phyloP scores from a whole-genome alignment of 2,329 filamentous ascomycete genomes.

The Xylaria sp. region DNA sequence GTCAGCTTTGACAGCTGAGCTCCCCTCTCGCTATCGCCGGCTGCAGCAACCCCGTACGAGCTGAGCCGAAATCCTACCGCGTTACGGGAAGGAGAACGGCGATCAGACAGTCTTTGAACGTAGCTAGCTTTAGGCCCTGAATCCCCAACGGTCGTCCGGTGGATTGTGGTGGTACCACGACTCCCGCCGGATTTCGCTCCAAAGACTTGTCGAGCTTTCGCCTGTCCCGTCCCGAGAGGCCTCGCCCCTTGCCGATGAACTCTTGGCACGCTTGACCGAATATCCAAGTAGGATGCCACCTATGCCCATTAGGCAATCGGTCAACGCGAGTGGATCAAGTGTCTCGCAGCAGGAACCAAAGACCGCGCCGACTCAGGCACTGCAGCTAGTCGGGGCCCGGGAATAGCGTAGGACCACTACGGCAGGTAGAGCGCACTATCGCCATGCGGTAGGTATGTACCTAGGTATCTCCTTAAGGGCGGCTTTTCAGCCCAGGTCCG shows the following conservation, averaged over 20 bases:
- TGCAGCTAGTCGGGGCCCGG: background rate
- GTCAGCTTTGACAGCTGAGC: background rate
- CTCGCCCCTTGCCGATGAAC: slow-evolving; percentile 19
- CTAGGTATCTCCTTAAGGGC: too few species aligned
- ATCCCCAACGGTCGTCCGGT: slow-evolving; percentile 23
- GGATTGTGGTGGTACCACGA: slow-evolving; percentile 11
- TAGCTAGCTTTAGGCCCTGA: slow-evolving; percentile 8
- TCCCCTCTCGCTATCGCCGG: background rate
- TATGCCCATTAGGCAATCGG: slow-evolving; percentile 22
- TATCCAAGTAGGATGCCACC: slow-evolving; percentile 17
- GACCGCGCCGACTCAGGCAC: background rate
- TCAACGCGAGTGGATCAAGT: slow-evolving; percentile 24
- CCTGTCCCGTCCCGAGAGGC: slow-evolving; percentile 27
- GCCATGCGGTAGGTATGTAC: too few species aligned
- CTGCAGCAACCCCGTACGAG: background rate
- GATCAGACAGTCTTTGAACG: background rate
- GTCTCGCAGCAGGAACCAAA: slow-evolving; percentile 25
- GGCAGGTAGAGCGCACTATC: slow-evolving; percentile 1
- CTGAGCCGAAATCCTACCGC: background rate
- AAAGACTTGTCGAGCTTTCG: slow-evolving; percentile 9
- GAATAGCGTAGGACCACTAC: background rate
- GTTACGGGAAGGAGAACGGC: slow-evolving; percentile 3
- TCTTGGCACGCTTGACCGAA: slow-evolving; percentile 24
- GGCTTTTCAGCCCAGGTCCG: too few species aligned
- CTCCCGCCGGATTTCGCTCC: slow-evolving; percentile 15